A percentile compares a stretch with the other conserved stretches of the same genome.
Conservation (phyloP, 2,329 filamentous ascomycete genomes). For the Plectosphaerella cucumerina region DNA sequence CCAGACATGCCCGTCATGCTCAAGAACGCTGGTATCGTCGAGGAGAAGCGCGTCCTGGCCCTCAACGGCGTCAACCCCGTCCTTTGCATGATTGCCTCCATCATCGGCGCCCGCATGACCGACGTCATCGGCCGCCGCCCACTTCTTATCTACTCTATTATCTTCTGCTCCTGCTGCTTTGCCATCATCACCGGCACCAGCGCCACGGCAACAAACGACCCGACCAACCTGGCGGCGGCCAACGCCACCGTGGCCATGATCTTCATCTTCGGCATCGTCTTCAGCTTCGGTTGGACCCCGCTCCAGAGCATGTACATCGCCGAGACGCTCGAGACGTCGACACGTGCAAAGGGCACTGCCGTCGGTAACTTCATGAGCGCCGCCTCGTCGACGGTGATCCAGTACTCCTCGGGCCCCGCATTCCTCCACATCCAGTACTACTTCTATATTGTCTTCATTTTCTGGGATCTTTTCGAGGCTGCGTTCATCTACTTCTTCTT, state of each 20-base stretch:
- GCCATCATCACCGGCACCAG: slow-evolving; percentile 44
- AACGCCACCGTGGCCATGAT: slow-evolving; percentile 46
- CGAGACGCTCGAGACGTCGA: slow-evolving; percentile 39
- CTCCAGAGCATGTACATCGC: slow-evolving; percentile 47
- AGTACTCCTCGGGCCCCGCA: slow-evolving; percentile 38
- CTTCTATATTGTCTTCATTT: slow-evolving; percentile 41
- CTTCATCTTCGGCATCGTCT: slow-evolving; percentile 48
- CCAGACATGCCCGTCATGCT: slow-evolving; percentile 43
- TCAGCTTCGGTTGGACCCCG: slow-evolving; percentile 47
- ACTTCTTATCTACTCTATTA: slow-evolving; percentile 42
- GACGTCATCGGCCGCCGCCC: slow-evolving; percentile 54
- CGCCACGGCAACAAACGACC: slow-evolving; percentile 36
- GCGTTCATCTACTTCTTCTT: slow-evolving; percentile 46
- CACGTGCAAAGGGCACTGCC: slow-evolving; percentile 40
- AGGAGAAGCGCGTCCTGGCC: slow-evolving; percentile 42
- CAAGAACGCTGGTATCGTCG: slow-evolving; percentile 45
- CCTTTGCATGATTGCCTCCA: slow-evolving; percentile 44
- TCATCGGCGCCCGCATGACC: slow-evolving; percentile 51
- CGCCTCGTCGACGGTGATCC: slow-evolving; percentile 32
- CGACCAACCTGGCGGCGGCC: slow-evolving; percentile 29
- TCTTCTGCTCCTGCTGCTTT: slow-evolving; percentile 42
- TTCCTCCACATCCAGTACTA: slow-evolving; percentile 39
- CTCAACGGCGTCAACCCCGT: slow-evolving; percentile 51
- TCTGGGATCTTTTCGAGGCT: slow-evolving; percentile 39
- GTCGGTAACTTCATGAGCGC: slow-evolving; percentile 37